A percentile compares a stretch with the other conserved stretches of the same genome.
Conservation (phyloP, 306 rosid genomes). For the Quercus robur region DNA sequence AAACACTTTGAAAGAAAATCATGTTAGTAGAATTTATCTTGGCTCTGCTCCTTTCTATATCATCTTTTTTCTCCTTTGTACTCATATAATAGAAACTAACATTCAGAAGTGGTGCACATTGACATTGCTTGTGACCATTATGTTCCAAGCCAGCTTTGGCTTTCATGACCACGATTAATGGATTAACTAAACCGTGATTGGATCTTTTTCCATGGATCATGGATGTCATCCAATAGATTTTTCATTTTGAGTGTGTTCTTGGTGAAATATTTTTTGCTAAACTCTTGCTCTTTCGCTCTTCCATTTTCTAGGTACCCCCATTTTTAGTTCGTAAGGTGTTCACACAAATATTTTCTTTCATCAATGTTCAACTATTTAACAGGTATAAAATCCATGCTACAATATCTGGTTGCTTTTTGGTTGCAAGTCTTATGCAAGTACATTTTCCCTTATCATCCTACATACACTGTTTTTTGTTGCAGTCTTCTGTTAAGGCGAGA, state of each 20-base stretch:
- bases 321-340: slow-evolving; percentile 86
- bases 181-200: neutral
- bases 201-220: neutral
- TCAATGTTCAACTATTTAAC: slow-evolving; percentile 94
- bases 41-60: neutral
- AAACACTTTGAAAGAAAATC: slow-evolving; percentile 79
- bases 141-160: neutral
- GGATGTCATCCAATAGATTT: slow-evolving; percentile 1
- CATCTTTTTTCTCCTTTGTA: neutral
- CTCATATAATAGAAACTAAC: neutral
- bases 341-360: slow-evolving; percentile 81
- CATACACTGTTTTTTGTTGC: slow-evolving; percentile 17
- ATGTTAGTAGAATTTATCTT: slow-evolving; percentile 53
- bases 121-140: neutral
- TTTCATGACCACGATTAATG: neutral
- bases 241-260: slow-evolving; percentile 8
- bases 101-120: neutral
- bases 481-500: slow-evolving; percentile 98
- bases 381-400: slow-evolving; percentile 47
- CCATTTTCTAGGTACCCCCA: slow-evolving; percentile 47
- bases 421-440: slow-evolving; percentile 1
- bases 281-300: slow-evolving; percentile 1
- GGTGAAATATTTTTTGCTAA: slow-evolving; percentile 5
- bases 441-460: neutral
- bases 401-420: slow-evolving; percentile 7